Base-by-base conservation (phyloP, 1,139 yeast genomes). In the Lodderomyces elongisporus region DNA sequence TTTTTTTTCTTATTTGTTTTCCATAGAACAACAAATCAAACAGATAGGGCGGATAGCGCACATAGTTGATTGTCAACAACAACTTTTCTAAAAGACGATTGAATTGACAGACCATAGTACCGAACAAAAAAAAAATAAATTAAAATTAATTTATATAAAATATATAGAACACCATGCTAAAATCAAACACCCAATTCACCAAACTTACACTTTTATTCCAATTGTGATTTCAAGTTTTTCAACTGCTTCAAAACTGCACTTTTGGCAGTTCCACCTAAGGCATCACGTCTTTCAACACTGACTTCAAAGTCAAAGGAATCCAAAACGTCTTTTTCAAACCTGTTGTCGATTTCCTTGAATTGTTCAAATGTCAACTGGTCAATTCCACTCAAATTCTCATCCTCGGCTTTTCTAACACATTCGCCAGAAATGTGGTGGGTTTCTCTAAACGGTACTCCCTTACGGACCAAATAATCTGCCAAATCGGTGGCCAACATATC, bases 401-500 rank as follows among this genome's bases (percentile, higher is more conserved):
- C 87, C 63, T 91, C 99, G 5, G 98, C 96, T 34, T 65, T 59
- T 47, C 95, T 79, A 33, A 91, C 99, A 63, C 96, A 91, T 58
- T 87, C 96, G 37, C 99, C 99, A 4, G 96, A 87, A 42, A 91
- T 89, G 59, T 91, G 97, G 60, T 91, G 99, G 2, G 98, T 91
- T 65, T 91, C 97, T 69, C 99, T 85, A 68, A 91, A 91, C 38
- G 98, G 98, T 44, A 91, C 98, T 37, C 98, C 98, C 60, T 83
- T 88, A 66, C 96, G 80, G 36, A 91, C 99, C 47, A 91, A 73
- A 61, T 91, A 91, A 60, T 91, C 99, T 27, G 99, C 99, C 49
- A 91, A 74, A 58, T 91, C 99, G 16, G 99, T 91, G 13, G 98
- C 98, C 51, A 91, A 74, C 98, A 91, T 93, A 60, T 93, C 98